Percentiles rank a stretch among this genome's conserved stretches.
Evolutionary conservation across 2,329 filamentous ascomycete species (phyloP).

Genomic region (Colletotrichum sansevieriae): DNA sequence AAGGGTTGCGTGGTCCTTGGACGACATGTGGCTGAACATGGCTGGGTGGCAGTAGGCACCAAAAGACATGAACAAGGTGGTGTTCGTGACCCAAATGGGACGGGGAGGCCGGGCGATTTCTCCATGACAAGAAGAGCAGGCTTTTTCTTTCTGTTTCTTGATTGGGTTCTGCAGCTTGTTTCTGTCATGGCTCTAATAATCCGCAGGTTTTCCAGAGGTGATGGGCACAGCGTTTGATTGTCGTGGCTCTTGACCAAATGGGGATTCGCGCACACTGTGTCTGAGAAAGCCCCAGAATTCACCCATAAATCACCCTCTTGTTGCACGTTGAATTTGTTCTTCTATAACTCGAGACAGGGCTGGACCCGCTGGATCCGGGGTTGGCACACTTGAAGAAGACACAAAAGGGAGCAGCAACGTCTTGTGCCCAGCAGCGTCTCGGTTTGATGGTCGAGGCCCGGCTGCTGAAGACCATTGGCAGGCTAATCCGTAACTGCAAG

Average conservation of each 20-base stretch:
- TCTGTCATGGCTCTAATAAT: too few relatives aligned
- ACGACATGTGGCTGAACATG: too few relatives aligned
- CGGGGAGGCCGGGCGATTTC: slow-evolving; percentile 8
- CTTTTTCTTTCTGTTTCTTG: neutral
- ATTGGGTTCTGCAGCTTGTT: neutral
- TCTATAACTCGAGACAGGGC: slow-evolving; percentile 14
- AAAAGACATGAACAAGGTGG: slow-evolving; percentile 12
- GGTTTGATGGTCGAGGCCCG: slow-evolving; percentile 12
- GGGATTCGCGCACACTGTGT: neutral
- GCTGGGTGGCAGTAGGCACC: neutral
- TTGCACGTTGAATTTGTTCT: slow-evolving; percentile 16
- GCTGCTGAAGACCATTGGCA: slow-evolving; percentile 29
- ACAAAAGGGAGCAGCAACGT: too few relatives aligned
- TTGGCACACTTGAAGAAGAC: neutral
- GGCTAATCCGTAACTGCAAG: slow-evolving; percentile 7
- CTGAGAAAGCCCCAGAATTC: slow-evolving; percentile 1
- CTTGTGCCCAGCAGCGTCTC: slow-evolving; percentile 23
- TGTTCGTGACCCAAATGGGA: slow-evolving; percentile 23
- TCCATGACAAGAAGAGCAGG: slow-evolving; percentile 10
- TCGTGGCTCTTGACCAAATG: neutral
- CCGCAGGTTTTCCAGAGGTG: neutral
- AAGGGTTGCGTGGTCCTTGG: neutral
- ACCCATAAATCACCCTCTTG: slow-evolving; percentile 8
- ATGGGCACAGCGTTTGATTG: too few relatives aligned
- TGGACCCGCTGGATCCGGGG: slow-evolving; percentile 21